phyloP scores from a whole-genome alignment of 2,329 filamentous ascomycete genomes.

The Xylaria digitata region DNA sequence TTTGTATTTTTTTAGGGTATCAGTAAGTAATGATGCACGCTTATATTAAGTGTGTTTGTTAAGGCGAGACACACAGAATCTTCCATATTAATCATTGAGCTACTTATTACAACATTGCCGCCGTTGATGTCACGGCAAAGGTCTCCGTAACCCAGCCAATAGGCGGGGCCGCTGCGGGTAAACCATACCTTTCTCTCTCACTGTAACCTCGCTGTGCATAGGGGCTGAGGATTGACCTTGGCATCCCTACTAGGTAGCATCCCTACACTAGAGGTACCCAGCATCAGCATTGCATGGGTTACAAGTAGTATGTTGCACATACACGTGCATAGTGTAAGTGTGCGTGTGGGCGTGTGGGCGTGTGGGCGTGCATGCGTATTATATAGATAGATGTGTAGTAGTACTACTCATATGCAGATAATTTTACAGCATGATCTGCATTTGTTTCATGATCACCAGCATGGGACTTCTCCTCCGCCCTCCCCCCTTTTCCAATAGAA shows the following conservation, averaged over 20 bases:
- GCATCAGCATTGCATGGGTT: not conserved
- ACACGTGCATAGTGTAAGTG: not conserved
- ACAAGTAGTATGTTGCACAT: conserved; percentile 3
- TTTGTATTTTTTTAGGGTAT: not conserved
- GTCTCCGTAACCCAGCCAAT: conserved; percentile 35
- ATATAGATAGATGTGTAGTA: not conserved
- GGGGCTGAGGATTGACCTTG: conserved; percentile 25
- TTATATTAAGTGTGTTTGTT: no score
- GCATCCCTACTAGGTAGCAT: no score
- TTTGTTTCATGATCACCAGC: not conserved
- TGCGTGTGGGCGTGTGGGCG: no score
- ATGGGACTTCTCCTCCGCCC: not conserved
- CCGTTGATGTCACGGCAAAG: not conserved
- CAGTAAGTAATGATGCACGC: no score
- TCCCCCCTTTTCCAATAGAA: not conserved
- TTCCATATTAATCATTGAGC: no score
- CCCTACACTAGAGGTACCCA: no score
- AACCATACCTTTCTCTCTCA: conserved; percentile 4
- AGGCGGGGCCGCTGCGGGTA: conserved; percentile 32
- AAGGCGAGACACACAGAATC: no score
- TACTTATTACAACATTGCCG: not conserved
- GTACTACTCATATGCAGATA: conserved; percentile 1
- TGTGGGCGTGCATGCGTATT: not conserved
- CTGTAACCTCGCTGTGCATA: conserved; percentile 29
- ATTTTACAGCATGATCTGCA: not conserved